Conservation (phyloP, 352 stramenopile genomes). For the Phytophthora colocasiae region DNA sequence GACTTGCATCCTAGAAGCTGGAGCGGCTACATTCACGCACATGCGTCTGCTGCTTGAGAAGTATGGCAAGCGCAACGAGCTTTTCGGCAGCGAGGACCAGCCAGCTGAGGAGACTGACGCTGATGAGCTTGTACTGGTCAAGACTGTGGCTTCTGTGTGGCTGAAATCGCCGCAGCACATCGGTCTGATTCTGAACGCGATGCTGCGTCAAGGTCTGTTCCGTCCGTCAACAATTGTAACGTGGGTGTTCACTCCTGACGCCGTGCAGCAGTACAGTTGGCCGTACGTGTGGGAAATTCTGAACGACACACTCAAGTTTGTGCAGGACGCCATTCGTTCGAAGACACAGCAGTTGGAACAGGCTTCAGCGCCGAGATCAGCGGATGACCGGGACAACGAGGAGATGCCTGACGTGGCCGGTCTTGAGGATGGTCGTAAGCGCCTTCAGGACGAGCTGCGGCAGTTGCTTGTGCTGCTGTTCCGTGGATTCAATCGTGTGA, state of each 20-base stretch:
- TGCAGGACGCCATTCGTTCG: slow-evolving; percentile 47
- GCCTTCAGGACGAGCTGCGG: slow-evolving; percentile 54
- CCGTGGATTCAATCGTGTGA: slow-evolving; percentile 73
- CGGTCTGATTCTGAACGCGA: slow-evolving; percentile 79
- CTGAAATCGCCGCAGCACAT: slow-evolving; percentile 88
- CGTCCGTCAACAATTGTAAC: slow-evolving; percentile 72
- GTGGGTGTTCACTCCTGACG: slow-evolving; percentile 84
- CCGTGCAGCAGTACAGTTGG: slow-evolving; percentile 90
- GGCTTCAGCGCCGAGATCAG: slow-evolving; percentile 30
- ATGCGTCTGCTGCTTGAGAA: slow-evolving; percentile 83
- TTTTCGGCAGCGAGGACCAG: slow-evolving; percentile 54
- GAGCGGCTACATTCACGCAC: slow-evolving; percentile 84
- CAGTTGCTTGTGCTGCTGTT: slow-evolving; percentile 67
- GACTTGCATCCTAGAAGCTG: slow-evolving; percentile 79
- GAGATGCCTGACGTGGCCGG: slow-evolving; percentile 59
- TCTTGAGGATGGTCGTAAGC: slow-evolving; percentile 49
- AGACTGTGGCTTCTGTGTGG: slow-evolving; percentile 77
- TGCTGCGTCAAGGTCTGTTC: slow-evolving; percentile 77
- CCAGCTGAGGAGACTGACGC: slow-evolving; percentile 27
- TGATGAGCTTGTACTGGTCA: slow-evolving; percentile 68
- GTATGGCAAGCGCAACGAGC: slow-evolving; percentile 61
- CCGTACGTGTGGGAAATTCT: slow-evolving; percentile 88
- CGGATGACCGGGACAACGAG: slow-evolving; percentile 49
- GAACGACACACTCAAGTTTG: slow-evolving; percentile 70
- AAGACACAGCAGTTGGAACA: slow-evolving; percentile 49